phyloP scores from a whole-genome alignment of 1,284 basidiomycete species.

The Crucibulum cyathiforme region DNA sequence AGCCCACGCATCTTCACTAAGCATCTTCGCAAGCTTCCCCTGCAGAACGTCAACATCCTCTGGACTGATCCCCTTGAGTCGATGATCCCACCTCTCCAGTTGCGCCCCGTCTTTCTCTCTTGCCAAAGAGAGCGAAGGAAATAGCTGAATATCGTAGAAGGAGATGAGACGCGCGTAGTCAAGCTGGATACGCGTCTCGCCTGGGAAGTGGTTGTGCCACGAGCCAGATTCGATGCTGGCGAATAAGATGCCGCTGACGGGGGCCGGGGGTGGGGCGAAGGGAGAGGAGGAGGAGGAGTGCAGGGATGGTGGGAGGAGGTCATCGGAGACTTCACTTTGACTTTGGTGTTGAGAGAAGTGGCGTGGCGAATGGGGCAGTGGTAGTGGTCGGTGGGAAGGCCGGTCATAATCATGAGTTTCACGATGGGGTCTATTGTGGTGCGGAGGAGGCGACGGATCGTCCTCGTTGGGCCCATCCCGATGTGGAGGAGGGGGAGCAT shows the following conservation, averaged over 20 bases:
- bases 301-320: neutral
- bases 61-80: slow-evolving; percentile 28
- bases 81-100: slow-evolving; percentile 40
- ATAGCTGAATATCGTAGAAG: slow-evolving; percentile 48
- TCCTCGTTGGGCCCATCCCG: no score
- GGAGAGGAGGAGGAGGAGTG: neutral
- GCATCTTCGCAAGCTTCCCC: slow-evolving; percentile 11
- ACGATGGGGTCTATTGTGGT: neutral
- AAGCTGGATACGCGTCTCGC: slow-evolving; percentile 48
- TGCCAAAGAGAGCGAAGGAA: slow-evolving; percentile 39
- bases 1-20: slow-evolving; percentile 14
- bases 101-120: slow-evolving; percentile 16
- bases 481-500: no score
- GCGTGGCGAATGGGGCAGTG: no score
- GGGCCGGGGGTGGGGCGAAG: neutral
- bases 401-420: neutral
- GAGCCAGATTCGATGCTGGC: slow-evolving; percentile 41
- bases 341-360: no score
- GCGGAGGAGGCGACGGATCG: neutral
- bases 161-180: slow-evolving; percentile 48
- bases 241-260: slow-evolving; percentile 6
- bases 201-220: slow-evolving; percentile 50
- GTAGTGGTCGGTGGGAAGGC: neutral
- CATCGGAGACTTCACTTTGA: neutral
- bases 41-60: slow-evolving; percentile 19